phyloP scores from a whole-genome alignment of 2,329 filamentous ascomycete species.

The Fusarium acutatum region DNA sequence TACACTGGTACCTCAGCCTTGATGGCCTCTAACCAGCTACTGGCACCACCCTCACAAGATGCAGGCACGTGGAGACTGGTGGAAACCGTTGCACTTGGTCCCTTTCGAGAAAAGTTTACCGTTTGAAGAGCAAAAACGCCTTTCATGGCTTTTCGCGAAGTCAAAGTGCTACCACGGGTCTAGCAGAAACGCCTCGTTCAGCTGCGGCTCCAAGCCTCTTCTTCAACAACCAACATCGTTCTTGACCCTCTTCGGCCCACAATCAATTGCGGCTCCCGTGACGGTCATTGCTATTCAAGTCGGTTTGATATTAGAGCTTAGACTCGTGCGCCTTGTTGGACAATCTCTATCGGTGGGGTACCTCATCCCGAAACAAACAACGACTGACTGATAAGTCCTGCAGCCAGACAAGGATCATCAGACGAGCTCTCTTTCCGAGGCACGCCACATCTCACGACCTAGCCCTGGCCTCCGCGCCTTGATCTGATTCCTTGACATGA shows the following conservation, averaged over 20 bases:
- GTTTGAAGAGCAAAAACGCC: slow-evolving; percentile 21
- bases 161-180: slow-evolving; percentile 1
- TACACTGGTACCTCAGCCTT: slow-evolving; percentile 7
- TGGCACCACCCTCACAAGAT: slow-evolving; percentile 25
- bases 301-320: slow-evolving; percentile 1
- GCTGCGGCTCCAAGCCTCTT: slow-evolving; percentile 24
- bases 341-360: slow-evolving; percentile 23
- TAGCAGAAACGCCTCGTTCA: slow-evolving; percentile 26
- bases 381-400: slow-evolving; percentile 37
- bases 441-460: slow-evolving; percentile 42
- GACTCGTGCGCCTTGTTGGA: slow-evolving; percentile 14
- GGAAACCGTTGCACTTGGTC: slow-evolving; percentile 37
- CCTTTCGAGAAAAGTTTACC: slow-evolving; percentile 33
- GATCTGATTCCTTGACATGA: slow-evolving; percentile 39
- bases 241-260: not conserved
- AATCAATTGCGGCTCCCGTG: slow-evolving; percentile 2
- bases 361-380: slow-evolving; percentile 31
- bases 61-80: slow-evolving; percentile 36
- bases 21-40: slow-evolving; percentile 5
- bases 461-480: slow-evolving; percentile 32
- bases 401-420: slow-evolving; percentile 40
- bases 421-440: slow-evolving; percentile 38
- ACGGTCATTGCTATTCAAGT: not conserved
- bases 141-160: not conserved
- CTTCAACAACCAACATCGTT: not conserved